Evolutionary conservation across 345 rosid species (phyloP).

Genomic region (Syzygium oleosum): DNA sequence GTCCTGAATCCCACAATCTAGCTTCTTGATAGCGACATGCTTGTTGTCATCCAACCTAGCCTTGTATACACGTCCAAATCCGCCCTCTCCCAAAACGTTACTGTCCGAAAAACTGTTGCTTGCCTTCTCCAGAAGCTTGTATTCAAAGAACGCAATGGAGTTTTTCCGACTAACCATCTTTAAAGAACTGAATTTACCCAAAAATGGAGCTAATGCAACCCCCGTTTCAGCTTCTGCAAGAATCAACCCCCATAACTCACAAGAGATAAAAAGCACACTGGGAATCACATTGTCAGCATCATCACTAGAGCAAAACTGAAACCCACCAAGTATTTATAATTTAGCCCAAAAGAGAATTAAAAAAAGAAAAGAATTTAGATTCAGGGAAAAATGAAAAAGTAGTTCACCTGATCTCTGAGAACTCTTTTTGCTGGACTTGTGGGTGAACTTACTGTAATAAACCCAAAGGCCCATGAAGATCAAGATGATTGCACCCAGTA

Average conservation of each 20-base stretch:
- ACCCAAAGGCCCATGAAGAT: slow-evolving; percentile 39
- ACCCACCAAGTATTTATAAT: not conserved
- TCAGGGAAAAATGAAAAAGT: not conserved
- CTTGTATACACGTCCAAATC: slow-evolving; percentile 78
- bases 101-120: slow-evolving; percentile 55
- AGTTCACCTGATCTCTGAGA: slow-evolving; percentile 40
- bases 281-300: not conserved
- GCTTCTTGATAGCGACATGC: slow-evolving; percentile 68
- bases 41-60: slow-evolving; percentile 48
- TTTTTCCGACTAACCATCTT: slow-evolving; percentile 16
- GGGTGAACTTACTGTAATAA: slow-evolving; percentile 23
- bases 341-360: not conserved
- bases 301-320: not conserved
- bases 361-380: not conserved
- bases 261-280: not conserved
- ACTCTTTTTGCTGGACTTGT: not conserved
- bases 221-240: slow-evolving; percentile 45
- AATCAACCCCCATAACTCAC: not conserved
- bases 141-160: slow-evolving; percentile 48
- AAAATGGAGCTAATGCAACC: slow-evolving; percentile 28
- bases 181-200: slow-evolving; percentile 38
- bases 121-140: slow-evolving; percentile 48
- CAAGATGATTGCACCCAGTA: slow-evolving; percentile 31
- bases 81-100: slow-evolving; percentile 76
- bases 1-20: slow-evolving; percentile 59